Evolutionary conservation across 2,329 filamentous ascomycete genomes (phyloP).

Genomic region (Sarocladiaceae sp.): DNA sequence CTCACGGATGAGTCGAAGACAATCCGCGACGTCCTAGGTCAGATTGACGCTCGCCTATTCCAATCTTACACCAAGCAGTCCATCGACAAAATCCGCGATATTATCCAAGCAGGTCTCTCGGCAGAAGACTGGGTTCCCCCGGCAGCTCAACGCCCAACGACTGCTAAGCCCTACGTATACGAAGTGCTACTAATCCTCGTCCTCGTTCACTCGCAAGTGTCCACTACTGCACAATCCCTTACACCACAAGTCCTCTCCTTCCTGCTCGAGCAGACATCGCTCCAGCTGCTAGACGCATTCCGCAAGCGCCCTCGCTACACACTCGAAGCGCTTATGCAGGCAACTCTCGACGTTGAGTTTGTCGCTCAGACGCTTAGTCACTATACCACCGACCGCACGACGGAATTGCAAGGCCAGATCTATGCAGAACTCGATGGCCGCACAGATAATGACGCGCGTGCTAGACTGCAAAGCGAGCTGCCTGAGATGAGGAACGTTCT

Average conservation of each 20-base stretch:
- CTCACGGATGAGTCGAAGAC: slow-evolving; percentile 91
- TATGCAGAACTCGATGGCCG: slow-evolving; percentile 87
- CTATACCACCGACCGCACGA: slow-evolving; percentile 81
- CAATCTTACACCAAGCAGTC: slow-evolving; percentile 83
- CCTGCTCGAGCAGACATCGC: slow-evolving; percentile 76
- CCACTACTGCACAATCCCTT: slow-evolving; percentile 71
- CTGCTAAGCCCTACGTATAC: slow-evolving; percentile 87
- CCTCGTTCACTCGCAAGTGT: slow-evolving; percentile 85
- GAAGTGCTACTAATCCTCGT: slow-evolving; percentile 80
- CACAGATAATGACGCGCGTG: slow-evolving; percentile 82
- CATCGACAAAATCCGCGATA: slow-evolving; percentile 61
- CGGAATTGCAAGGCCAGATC: slow-evolving; percentile 80
- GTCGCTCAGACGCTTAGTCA: slow-evolving; percentile 88
- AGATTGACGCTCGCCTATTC: slow-evolving; percentile 90
- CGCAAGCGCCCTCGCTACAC: slow-evolving; percentile 62
- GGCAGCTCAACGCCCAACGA: slow-evolving; percentile 54
- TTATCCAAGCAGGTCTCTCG: slow-evolving; percentile 69
- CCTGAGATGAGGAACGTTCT: slow-evolving; percentile 84
- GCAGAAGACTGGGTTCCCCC: slow-evolving; percentile 67
- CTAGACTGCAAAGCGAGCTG: slow-evolving; percentile 77
- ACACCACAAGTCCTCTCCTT: slow-evolving; percentile 80
- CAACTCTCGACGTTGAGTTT: slow-evolving; percentile 95
- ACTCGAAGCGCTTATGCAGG: slow-evolving; percentile 86
- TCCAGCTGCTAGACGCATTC: slow-evolving; percentile 80
- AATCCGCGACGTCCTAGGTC: slow-evolving; percentile 81